Evolutionary conservation across 257 asterid genomes (phyloP).

Genomic region (Nicotiana noctiflora): DNA sequence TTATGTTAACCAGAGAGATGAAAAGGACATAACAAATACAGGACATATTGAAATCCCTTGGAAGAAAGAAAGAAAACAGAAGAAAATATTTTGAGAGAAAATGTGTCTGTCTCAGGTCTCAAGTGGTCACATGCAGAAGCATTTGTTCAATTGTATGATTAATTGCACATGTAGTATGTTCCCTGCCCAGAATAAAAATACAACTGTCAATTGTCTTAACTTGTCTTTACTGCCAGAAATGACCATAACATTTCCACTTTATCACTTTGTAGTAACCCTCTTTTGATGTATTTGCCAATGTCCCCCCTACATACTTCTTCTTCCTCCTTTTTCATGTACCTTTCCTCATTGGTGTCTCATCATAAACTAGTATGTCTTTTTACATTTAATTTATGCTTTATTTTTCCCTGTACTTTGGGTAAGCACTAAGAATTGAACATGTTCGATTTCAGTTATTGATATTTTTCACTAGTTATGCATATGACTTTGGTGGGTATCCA

Average conservation of each 20-base stretch:
- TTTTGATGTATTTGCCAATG: background rate
- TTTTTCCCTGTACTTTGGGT: background rate
- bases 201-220: conserved; percentile 47
- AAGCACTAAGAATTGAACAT: background rate
- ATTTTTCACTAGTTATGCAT: too few species aligned
- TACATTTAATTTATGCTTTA: background rate
- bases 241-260: conserved; percentile 15
- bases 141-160: conserved; percentile 27
- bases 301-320: background rate
- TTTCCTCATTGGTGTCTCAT: conserved; percentile 10
- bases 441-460: too few species aligned
- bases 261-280: background rate
- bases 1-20: background rate
- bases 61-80: background rate
- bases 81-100: background rate
- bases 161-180: conserved; percentile 68
- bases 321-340: conserved; percentile 17
- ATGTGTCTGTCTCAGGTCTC: background rate
- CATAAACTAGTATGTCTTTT: background rate
- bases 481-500: too few species aligned
- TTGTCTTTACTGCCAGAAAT: conserved; percentile 41
- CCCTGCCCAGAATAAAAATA: conserved; percentile 48
- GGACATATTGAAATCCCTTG: background rate
- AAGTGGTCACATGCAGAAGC: conserved; percentile 13
- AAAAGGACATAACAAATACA: background rate